Base-by-base conservation (phyloP, 768 basidiomycete species). In the Boletus patriciae region DNA sequence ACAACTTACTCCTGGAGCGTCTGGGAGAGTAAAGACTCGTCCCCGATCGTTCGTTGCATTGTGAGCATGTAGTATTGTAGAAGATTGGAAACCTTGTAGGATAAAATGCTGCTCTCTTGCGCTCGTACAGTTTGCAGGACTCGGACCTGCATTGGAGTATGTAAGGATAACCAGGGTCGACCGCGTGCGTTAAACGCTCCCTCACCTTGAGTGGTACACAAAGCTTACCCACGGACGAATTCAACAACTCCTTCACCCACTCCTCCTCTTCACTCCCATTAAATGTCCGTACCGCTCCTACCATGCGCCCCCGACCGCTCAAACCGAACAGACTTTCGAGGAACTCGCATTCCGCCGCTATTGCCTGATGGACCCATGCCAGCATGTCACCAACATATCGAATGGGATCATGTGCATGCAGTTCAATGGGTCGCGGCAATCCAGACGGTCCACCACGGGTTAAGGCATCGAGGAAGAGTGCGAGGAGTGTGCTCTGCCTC, bases 371-470 rank as follows among this genome's bases (percentile, higher is more conserved):
- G 1, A 98, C 87, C 96, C 96, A 98, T 0, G 95, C 96, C 9
- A 98, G 84, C 92, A 98, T 98, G 73, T 98, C 96, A 15, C 97
- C 97, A 15, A 96, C 86, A 68, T 99, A 99, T 33, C 96, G 86
- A 62, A 94, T 81, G 0, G 97, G 96, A 69, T 99, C 97, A 64
- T 99, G 97, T 0, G 97, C 97, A 66, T 99, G 97, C 4, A 99
- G 79, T 70, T 98, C 97, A 59, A 99, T 98, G 1, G 96, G 93
- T 6, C 95, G 83, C 12, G 95, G 92, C 8, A 89, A 76, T 41
- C 90, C 92, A 40, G 85, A 88, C 2, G 86, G 90, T 2, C 90
- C 91, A 7, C 95, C 94, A 13, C 91, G 83, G 0, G 94, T 98
- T 10, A 98, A 77, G 0, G 95, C 94, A 15, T 87, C 83, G 41